Evolutionary conservation across 768 basidiomycete species (phyloP).

Genomic region (Phylloporus arenicola): DNA sequence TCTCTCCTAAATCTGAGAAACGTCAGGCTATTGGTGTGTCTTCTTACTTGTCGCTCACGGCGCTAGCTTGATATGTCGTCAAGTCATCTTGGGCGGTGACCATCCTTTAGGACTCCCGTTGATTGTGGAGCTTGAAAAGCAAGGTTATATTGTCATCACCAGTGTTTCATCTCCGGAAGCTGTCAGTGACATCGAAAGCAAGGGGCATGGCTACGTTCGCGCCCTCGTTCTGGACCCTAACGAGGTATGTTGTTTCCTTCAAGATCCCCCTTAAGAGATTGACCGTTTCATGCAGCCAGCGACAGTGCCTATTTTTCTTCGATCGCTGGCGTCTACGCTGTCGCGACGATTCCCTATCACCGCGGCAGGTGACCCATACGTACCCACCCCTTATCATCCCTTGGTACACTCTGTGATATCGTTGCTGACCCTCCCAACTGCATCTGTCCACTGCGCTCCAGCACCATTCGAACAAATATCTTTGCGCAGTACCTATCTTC

Average conservation of each 20-base stretch:
- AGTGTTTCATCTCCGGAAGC: conserved; percentile 69
- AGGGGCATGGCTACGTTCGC: conserved; percentile 69
- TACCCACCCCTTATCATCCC: conserved; percentile 56
- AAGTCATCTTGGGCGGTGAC: conserved; percentile 82
- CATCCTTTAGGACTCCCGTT: conserved; percentile 64
- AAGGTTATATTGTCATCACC: conserved; percentile 78
- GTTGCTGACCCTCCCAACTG: conserved; percentile 53
- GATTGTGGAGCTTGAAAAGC: conserved; percentile 66
- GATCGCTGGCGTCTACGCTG: conserved; percentile 74
- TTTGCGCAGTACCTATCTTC: conserved; percentile 56
- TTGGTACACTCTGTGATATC: conserved; percentile 78
- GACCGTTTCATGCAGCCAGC: conserved; percentile 45
- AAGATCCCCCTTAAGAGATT: not conserved
- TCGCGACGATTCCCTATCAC: conserved; percentile 80
- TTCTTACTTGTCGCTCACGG: not conserved
- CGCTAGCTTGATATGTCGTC: conserved; percentile 2
- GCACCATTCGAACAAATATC: conserved; percentile 71
- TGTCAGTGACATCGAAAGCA: conserved; percentile 57
- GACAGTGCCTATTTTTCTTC: conserved; percentile 69
- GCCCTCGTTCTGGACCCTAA: conserved; percentile 77
- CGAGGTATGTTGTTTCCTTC: conserved; percentile 46
- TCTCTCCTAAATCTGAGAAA: conserved; percentile 34
- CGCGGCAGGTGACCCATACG: conserved; percentile 75
- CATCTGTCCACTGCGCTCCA: conserved; percentile 33
- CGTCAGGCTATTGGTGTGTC: conserved; percentile 43